Evolutionary conservation across 192 early-diverging fungal species (phyloP), one percentile per base, ranked within the genome.

Genomic region (Coemansia sp.): DNA sequence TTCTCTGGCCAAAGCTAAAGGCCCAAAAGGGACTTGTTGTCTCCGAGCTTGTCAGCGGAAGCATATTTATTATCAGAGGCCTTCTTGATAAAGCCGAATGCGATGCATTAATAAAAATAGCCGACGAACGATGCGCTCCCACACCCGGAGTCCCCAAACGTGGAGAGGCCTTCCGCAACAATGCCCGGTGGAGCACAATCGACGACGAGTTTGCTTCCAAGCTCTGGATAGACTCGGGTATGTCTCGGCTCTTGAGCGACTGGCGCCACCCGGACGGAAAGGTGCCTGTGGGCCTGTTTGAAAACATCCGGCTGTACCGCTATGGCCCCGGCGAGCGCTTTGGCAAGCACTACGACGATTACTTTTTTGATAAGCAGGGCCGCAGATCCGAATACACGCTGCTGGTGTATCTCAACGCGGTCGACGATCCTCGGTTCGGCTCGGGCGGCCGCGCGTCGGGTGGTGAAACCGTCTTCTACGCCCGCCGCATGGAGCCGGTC

Each of bases 261-360:
- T 82, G 79, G 66, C 41, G 26, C 22, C 42, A 52, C 15, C 41
- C 64, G 11, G 64, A 60, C 20, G 60, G 65, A 9, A 55, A 61
- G 56, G 30, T 57, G 23, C 78, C 82, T 0, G 76, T 64, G 0
- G 80, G 80, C 0, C 50, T 83, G 36, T 64, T 77, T 30, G 72
- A 71, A 7, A 81, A 80, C 69, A 79, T 83, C 26, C 72, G 80
- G 7, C 66, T 83, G n/a, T 83, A 83, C 48, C 57, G 82, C 9
- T 83, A 83, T 47, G 76, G 75, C n/a, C 70, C 74, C 1, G 80
- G 80, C 1, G 72, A 83, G 55, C 67, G 73, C 7, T 83, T 83
- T 32, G 82, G 78, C 18, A 73, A 74, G 23, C 82, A 83, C 54
- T 83, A 83, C 17, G 82, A 83, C 47, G 82, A 83, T 46, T 72